phyloP scores from a whole-genome alignment of 768 basidiomycete genomes.

The Hypholoma fasciculare region DNA sequence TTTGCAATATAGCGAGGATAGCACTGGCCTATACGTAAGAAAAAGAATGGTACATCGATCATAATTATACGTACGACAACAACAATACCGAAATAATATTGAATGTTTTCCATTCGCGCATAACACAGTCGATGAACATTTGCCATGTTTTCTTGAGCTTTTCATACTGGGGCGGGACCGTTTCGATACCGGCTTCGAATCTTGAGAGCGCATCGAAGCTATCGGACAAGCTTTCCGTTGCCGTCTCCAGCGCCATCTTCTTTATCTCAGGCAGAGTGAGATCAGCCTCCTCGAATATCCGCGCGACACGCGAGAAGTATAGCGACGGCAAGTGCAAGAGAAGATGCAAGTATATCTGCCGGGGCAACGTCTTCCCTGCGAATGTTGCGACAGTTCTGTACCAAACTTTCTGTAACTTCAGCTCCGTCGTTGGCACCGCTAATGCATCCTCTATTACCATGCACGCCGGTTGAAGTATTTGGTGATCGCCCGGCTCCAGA shows the following conservation, averaged over 20 bases:
- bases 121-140: conserved; percentile 27
- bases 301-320: conserved; percentile 67
- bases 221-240: conserved; percentile 2
- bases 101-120: conserved; percentile 36
- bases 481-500: too few species aligned
- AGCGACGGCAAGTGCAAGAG: conserved; percentile 56
- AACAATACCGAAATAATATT: conserved; percentile 35
- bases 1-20: conserved; percentile 35
- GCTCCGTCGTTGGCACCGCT: background rate
- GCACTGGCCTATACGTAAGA: conserved; percentile 18
- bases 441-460: too few species aligned
- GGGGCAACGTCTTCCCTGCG: conserved; percentile 26
- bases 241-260: conserved; percentile 28
- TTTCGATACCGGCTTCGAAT: conserved; percentile 2
- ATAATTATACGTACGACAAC: conserved; percentile 22
- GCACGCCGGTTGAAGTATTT: too few species aligned
- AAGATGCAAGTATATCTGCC: conserved; percentile 31
- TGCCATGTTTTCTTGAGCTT: conserved; percentile 28
- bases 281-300: conserved; percentile 66
- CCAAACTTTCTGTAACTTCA: background rate
- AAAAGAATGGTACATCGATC: background rate
- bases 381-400: conserved; percentile 17
- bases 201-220: background rate
- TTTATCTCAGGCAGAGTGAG: conserved; percentile 57
- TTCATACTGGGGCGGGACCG: conserved; percentile 13